Base-by-base conservation (phyloP, 1,284 basidiomycete genomes). In the Coniophora puteana region DNA sequence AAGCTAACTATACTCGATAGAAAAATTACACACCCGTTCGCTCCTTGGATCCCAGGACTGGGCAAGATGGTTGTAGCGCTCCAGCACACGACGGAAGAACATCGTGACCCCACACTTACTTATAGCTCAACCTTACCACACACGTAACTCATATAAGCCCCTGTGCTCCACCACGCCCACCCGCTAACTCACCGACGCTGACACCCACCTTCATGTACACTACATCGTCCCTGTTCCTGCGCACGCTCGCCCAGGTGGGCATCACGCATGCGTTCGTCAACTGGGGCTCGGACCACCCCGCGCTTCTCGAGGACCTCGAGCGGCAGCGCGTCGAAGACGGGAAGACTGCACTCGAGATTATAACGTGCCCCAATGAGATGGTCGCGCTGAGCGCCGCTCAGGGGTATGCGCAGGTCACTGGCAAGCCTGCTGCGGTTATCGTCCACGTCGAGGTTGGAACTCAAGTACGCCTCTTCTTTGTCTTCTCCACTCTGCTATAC, bases 301-400 rank as follows among this genome's bases (percentile, higher is more conserved):
- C 76, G 1, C 57, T 87, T 14, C 65, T 86, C 17, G 84, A 86
- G 52, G 83, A 85, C 26, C 66, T 84, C 13, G 71, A 75, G 47
- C 65, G 77, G 18, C 77, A 81, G 50, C 68, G 77, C 2, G 53
- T 61, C 20, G 62, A 59, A 11, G 45, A 62, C 22, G 69, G 69
- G 4, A 55, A 63, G 29, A 72, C 74, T 5, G 44, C 57, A 3
- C 65, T 72, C 16, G 56, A 67, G 41, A 72, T 87, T 44, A 62
- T 85, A 23, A 85, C 78, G 4, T 81, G 78, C 46, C 82, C 84
- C 0, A 84, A 84, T 46, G 84, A 87, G 55, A 84, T 84, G 80
- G 83, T 85, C 5, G 83, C 80, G 2, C 55, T 86, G 35, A 82
- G 74, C 45, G 78, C 78, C 13, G 83, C 83, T 1, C 83, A 86